Base-by-base conservation (phyloP, 768 basidiomycete genomes). In the Suillus cothurnatus region DNA sequence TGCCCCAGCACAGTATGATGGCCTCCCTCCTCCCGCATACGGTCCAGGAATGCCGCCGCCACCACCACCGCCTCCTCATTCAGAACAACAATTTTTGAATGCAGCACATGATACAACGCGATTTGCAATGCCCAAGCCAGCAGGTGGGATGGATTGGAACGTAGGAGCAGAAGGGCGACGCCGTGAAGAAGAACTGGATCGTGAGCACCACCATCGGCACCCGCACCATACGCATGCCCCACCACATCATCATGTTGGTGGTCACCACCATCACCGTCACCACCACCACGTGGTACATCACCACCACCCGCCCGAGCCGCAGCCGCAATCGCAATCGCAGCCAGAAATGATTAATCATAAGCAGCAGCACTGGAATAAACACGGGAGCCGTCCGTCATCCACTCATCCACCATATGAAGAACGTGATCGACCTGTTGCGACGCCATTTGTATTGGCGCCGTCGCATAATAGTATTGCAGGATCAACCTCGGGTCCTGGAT, bases 391-490 rank as follows among this genome's bases (percentile, higher is more conserved):
- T 28, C 81, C 75, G n/a, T 71, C 81, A 17, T 80, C 82, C 28
- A 77, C 78, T 28, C 79, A 79, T 34, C 74, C 78, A 62, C 72
- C 72, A n/a, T 68, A 82, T 59, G 83, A 84, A 50, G 84, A 84
- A 19, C 79, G 81, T 43, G 87, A 88, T 61, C 79, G 87, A 63
- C 84, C 84, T 2, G 72, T 83, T 55, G 80, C 85, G 7, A 84
- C 81, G 47, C 83, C 86, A 3, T 88, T 87, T 68, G 83, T 81
- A 9, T 82, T 87, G 75, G 79, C 77, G 8, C 81, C 85, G 6
- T 80, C 82, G 36, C 81, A 84, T 61, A 75, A 76, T 34, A 67
- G 72, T 41, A 76, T 79, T 23, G 73, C 77, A 34, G 66, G 61
- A 2, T 58, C 68, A 9, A 58, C 71, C 26, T 74, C 76, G 19